Conservation (phyloP, 352 stramenopile genomes). For the Phytophthora ramorum region DNA sequence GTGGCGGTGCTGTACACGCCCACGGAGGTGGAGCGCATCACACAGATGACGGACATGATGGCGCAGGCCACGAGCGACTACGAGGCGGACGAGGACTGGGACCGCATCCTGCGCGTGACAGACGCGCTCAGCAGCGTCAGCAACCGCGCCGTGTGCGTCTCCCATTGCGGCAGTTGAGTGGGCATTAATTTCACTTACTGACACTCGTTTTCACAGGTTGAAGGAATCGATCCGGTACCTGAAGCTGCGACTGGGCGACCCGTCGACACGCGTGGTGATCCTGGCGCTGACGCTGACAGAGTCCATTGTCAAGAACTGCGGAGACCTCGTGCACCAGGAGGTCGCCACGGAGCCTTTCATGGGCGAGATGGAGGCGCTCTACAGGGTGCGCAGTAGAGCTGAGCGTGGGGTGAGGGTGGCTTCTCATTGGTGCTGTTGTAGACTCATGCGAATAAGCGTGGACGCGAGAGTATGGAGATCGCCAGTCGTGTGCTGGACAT, state of each 20-base stretch:
- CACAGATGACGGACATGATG: conserved; percentile 76
- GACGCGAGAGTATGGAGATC: conserved; percentile 80
- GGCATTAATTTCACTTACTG: too few species aligned
- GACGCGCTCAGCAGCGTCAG: conserved; percentile 73
- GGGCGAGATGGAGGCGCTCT: conserved; percentile 72
- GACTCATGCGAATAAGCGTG: conserved; percentile 69
- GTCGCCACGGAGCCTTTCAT: conserved; percentile 78
- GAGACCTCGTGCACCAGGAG: conserved; percentile 69
- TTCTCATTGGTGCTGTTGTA: conserved; percentile 20
- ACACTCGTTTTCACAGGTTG: conserved; percentile 32
- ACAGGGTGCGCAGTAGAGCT: conserved; percentile 53
- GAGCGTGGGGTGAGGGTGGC: conserved; percentile 21
- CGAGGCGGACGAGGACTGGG: conserved; percentile 74
- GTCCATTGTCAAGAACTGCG: conserved; percentile 83
- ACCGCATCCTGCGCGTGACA: conserved; percentile 79
- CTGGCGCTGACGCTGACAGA: conserved; percentile 72
- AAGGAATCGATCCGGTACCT: conserved; percentile 82
- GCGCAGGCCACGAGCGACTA: conserved; percentile 73
- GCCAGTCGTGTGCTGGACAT: conserved; percentile 71
- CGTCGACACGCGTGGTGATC: conserved; percentile 69
- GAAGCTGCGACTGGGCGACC: conserved; percentile 69
- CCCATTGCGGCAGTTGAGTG: neutral
- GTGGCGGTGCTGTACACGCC: conserved; percentile 79
- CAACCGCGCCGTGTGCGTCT: conserved; percentile 62
- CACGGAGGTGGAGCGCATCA: conserved; percentile 77